Conservation (phyloP, 2,329 filamentous ascomycete species). For the Colletotrichum scovillei region DNA sequence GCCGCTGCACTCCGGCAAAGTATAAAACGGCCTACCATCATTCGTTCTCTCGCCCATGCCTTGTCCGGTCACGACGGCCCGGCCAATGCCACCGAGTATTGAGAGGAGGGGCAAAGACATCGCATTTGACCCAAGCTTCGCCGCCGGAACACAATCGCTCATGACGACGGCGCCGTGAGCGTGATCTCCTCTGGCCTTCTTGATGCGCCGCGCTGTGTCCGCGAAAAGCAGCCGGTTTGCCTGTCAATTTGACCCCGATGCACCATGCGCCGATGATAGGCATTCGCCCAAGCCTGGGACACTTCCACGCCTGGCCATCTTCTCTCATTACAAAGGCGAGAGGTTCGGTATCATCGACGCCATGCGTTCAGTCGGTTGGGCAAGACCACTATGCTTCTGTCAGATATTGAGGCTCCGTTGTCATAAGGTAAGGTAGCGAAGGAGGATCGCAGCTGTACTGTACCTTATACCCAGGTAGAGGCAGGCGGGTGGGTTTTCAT, state of each 20-base stretch:
- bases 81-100: not conserved
- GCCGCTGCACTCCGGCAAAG: not conserved
- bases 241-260: not conserved
- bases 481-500: not conserved
- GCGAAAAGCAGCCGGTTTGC: not conserved
- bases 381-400: not conserved
- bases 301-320: no score
- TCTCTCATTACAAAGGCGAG: not conserved
- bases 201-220: not conserved
- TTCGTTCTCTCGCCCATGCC: not conserved
- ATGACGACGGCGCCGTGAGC: not conserved
- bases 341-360: not conserved
- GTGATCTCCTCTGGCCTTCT: not conserved
- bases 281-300: not conserved
- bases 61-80: no score
- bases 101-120: not conserved
- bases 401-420: not conserved
- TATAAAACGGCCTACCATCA: not conserved
- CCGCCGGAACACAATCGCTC: not conserved
- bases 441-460: not conserved
- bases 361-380: not conserved
- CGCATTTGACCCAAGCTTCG: not conserved
- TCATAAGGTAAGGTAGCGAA: not conserved
- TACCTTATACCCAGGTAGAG: not conserved
- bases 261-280: no score